phyloP scores from a whole-genome alignment of 495 filamentous ascomycete species.

The Wilcoxina mikolae region DNA sequence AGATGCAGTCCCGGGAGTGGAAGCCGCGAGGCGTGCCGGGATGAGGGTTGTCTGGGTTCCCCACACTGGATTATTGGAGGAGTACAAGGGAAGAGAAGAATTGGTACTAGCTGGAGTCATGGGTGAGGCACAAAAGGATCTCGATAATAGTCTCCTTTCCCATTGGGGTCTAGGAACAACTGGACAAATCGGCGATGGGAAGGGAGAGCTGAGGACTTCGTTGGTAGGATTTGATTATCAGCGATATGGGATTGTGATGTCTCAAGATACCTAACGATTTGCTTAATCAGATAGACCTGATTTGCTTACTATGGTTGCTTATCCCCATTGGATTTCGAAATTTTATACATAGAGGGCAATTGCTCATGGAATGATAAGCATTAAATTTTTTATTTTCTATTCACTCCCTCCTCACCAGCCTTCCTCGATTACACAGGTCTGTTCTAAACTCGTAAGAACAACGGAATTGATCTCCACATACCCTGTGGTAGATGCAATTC shows the following conservation, averaged over 20 bases:
- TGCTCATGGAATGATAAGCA: no score
- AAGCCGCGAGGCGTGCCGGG: conserved; percentile 77
- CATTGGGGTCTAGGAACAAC: conserved; percentile 36
- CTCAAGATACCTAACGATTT: no score
- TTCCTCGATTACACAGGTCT: no score
- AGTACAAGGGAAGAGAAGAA: conserved; percentile 59
- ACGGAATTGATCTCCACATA: no score
- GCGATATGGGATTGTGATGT: conserved; percentile 30
- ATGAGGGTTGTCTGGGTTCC: conserved; percentile 94
- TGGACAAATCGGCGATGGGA: conserved; percentile 31
- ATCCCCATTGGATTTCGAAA: no score
- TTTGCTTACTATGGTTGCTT: no score
- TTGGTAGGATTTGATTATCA: conserved; percentile 25
- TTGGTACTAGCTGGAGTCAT: conserved; percentile 75
- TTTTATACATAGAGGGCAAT: no score
- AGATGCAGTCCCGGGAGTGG: conserved; percentile 82
- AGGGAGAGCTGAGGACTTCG: conserved; percentile 21
- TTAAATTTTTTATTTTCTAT: no score
- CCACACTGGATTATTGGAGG: conserved; percentile 60
- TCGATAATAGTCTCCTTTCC: conserved; percentile 3
- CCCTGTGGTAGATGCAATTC: no score
- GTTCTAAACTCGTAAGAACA: no score
- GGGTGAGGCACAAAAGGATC: conserved; percentile 39
- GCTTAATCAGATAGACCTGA: no score
- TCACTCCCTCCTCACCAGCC: no score